Conservation (phyloP, 2,329 filamentous ascomycete species). For the Diaporthe sp. region DNA sequence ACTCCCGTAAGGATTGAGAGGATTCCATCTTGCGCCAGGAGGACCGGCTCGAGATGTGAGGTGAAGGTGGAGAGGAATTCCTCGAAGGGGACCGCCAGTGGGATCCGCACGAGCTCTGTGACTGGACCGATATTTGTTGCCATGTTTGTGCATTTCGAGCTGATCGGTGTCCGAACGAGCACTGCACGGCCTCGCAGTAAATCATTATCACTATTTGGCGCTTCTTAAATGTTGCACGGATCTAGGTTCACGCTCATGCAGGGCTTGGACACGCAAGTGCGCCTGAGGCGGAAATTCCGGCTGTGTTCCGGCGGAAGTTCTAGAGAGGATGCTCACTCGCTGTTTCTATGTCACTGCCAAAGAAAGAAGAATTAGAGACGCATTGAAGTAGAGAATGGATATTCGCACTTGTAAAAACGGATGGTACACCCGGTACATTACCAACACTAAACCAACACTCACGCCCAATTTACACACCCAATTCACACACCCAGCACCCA, state of each 20-base stretch:
- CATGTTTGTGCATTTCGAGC: neutral
- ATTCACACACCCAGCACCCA: no score
- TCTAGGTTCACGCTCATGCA: neutral
- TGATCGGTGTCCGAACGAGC: neutral
- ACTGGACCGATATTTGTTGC: neutral
- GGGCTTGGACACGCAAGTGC: neutral
- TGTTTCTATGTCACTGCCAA: neutral
- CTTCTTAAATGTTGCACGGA: neutral
- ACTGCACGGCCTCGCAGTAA: neutral
- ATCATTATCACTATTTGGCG: neutral
- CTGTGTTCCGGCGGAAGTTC: neutral
- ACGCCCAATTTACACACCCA: no score
- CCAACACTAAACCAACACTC: no score
- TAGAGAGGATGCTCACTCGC: neutral
- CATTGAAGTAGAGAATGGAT: neutral
- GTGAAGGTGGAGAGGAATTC: conserved; percentile 12
- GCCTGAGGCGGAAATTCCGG: conserved; percentile 11
- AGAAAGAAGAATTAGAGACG: neutral
- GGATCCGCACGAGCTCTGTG: conserved; percentile 26
- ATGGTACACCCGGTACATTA: no score
- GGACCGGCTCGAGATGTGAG: conserved; percentile 15
- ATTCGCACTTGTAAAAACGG: no score
- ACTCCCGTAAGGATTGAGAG: conserved; percentile 8
- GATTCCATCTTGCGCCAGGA: conserved; percentile 10
- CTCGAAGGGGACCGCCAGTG: conserved; percentile 11